Evolutionary conservation across 1,284 basidiomycete species (phyloP).

Genomic region (Fomitopsis pinicola): DNA sequence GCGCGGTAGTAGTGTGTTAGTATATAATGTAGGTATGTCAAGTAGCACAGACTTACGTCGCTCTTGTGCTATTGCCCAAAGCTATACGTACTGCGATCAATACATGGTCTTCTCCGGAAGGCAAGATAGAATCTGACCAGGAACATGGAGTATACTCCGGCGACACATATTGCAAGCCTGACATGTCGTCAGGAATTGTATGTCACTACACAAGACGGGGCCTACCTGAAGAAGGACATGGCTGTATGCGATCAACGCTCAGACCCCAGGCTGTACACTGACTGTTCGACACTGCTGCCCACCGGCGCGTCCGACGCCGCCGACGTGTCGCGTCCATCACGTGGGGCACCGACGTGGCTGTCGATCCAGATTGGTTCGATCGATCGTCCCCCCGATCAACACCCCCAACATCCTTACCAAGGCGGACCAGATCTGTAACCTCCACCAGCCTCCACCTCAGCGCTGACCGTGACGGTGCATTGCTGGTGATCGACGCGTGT

Average conservation of each 20-base stretch:
- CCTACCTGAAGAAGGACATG: constrained; percentile 3
- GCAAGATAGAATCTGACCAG: constrained; percentile 41
- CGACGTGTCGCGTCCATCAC: constrained; percentile 6
- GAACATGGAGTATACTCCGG: constrained; percentile 78
- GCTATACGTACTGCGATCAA: constrained; percentile 30
- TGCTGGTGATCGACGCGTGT: neutral
- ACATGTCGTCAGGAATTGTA: neutral
- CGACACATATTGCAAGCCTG: constrained; percentile 61
- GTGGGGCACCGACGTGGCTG: neutral
- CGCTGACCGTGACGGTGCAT: too few species aligned
- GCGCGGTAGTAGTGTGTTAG: neutral
- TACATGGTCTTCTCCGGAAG: neutral
- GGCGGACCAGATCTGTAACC: neutral
- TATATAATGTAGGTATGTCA: neutral
- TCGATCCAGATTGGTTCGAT: neutral
- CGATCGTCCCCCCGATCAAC: neutral
- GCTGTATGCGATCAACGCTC: neutral
- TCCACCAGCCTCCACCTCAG: too few species aligned
- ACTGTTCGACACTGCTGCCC: too few species aligned
- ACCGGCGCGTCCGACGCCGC: neutral
- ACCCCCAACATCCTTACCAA: neutral
- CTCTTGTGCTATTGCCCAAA: constrained; percentile 93
- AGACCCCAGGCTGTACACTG: neutral
- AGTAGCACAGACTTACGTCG: constrained; percentile 45
- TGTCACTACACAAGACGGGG: neutral